These are phyloP conservation scores for Pseudogymnoascus sp. DNA, from an alignment of 2,329 filamentous ascomycete genomes.

Conservation along the genomic window DNA sequence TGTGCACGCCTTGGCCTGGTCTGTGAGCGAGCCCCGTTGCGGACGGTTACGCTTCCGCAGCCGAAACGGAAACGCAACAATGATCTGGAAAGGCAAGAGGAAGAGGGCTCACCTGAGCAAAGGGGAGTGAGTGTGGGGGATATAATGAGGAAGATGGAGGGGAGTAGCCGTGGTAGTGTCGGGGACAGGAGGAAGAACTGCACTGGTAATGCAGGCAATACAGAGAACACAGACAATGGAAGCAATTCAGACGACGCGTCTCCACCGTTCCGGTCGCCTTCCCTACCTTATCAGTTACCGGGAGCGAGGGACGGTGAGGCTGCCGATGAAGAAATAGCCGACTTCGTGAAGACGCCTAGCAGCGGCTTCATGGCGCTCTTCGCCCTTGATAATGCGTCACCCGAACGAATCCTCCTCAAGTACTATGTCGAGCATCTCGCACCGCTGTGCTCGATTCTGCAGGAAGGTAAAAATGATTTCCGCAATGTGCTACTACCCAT, in stretches of 20 bases:
- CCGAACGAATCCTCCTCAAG: constrained; percentile 13
- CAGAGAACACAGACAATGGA: background rate
- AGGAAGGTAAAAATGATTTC: constrained; percentile 11
- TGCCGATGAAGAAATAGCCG: background rate
- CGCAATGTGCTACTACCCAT: constrained; percentile 12
- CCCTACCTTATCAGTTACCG: background rate
- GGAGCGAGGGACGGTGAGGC: background rate
- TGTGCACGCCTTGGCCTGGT: constrained; percentile 12
- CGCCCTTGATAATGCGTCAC: background rate
- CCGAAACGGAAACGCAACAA: background rate
- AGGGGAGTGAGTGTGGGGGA: background rate
- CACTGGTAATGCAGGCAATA: background rate
- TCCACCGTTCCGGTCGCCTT: background rate
- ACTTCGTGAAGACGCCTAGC: background rate
- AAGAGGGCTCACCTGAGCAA: background rate
- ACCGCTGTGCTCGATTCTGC: constrained; percentile 14
- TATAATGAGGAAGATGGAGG: background rate
- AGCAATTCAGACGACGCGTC: background rate
- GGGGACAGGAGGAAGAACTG: background rate
- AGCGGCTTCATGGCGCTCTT: constrained; percentile 4
- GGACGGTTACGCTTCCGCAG: constrained; percentile 5
- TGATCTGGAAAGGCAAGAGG: background rate
- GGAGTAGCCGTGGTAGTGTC: background rate
- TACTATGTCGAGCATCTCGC: constrained; percentile 13
- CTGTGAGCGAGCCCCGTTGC: constrained; percentile 12